Evolutionary conservation across 768 basidiomycete genomes (phyloP).

Genomic region (Rhizopogon salebrosus): DNA sequence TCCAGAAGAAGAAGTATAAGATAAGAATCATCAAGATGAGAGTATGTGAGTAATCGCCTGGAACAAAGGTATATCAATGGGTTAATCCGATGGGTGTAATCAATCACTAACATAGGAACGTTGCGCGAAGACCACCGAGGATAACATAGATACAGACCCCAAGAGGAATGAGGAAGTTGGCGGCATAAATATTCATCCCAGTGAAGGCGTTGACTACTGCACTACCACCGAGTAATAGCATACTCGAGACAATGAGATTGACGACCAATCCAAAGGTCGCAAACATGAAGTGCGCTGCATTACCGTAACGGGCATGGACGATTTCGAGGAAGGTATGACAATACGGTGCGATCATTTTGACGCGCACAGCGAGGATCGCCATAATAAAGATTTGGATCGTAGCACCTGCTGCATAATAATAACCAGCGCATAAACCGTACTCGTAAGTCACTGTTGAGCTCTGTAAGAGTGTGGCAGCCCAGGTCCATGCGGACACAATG

Average conservation of each 20-base stretch:
- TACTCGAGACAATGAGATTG: constrained; percentile 29
- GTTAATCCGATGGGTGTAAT: neutral
- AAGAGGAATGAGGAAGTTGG: constrained; percentile 35
- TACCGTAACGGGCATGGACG: constrained; percentile 25
- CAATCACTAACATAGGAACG: constrained; percentile 23
- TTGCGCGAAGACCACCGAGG: constrained; percentile 28
- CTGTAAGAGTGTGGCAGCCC: constrained; percentile 25
- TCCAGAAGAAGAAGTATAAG: constrained; percentile 29
- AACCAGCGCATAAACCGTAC: constrained; percentile 20
- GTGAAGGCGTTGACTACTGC: constrained; percentile 35
- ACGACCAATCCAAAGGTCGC: constrained; percentile 17
- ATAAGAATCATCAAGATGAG: constrained; percentile 32
- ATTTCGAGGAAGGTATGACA: constrained; percentile 34
- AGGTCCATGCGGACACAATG: constrained; percentile 26
- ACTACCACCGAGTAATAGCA: constrained; percentile 33
- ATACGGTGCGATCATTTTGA: constrained; percentile 30
- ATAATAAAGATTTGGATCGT: constrained; percentile 24
- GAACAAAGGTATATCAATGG: constrained; percentile 1
- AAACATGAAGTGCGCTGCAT: constrained; percentile 23
- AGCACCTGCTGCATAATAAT: constrained; percentile 24
- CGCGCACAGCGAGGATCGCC: constrained; percentile 19
- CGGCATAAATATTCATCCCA: constrained; percentile 35
- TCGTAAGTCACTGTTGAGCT: constrained; percentile 27
- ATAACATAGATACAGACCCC: constrained; percentile 35
- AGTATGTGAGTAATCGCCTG: constrained; percentile 29